These are phyloP conservation scores for Fusarium sp. DNA, from an alignment of 2,329 filamentous ascomycete species.

Conservation along the genomic window DNA sequence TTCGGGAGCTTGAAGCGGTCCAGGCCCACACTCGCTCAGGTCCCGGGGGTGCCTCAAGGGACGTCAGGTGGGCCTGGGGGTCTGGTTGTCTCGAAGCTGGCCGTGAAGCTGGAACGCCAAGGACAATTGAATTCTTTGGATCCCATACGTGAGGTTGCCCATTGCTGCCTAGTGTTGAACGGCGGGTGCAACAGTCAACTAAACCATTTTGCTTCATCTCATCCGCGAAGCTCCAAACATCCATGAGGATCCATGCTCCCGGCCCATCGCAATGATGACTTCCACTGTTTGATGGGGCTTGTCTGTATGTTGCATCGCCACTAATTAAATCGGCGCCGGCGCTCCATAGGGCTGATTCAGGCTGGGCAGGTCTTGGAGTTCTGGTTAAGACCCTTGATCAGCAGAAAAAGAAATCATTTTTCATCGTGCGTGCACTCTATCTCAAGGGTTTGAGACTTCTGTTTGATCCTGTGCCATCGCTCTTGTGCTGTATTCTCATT, in stretches of 20 bases:
- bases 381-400: not conserved
- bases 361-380: not conserved
- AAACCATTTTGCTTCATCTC: not conserved
- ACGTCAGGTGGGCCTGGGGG: not conserved
- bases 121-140: not conserved
- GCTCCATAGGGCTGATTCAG: conserved; percentile 1
- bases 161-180: not conserved
- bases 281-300: not conserved
- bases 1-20: not conserved
- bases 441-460: not conserved
- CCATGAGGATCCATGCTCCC: not conserved
- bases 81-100: not conserved
- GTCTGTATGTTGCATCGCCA: not conserved
- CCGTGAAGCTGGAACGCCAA: conserved; percentile 5
- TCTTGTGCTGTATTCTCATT: not conserved
- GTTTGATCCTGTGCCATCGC: not conserved
- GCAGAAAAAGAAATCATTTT: not conserved
- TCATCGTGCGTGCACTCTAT: not conserved
- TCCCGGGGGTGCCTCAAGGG: not conserved
- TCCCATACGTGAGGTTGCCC: not conserved
- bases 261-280: not conserved
- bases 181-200: not conserved
- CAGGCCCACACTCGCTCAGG: conserved; percentile 1
- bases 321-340: not conserved
- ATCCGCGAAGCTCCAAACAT: too few species aligned